Conservation (phyloP, 1,139 yeast species). For the Spathaspora sp. region DNA sequence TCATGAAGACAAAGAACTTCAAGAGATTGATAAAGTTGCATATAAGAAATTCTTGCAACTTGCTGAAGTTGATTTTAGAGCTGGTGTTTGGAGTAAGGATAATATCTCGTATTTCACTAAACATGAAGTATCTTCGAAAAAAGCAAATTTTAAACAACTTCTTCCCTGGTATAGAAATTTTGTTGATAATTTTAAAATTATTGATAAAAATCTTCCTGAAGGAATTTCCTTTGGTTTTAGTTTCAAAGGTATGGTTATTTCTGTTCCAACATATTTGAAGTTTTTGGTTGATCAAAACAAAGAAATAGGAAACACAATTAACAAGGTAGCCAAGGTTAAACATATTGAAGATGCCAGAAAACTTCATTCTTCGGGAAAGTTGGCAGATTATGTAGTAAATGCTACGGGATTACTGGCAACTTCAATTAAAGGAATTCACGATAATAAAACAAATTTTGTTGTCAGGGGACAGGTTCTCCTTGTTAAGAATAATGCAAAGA, state of each 20-base stretch:
- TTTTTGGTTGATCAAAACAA: conserved; percentile 42
- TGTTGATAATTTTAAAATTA: conserved; percentile 32
- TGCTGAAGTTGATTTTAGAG: conserved; percentile 39
- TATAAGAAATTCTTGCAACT: conserved; percentile 40
- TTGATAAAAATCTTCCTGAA: conserved; percentile 30
- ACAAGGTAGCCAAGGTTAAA: conserved; percentile 26
- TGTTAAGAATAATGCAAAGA: conserved; percentile 35
- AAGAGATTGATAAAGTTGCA: conserved; percentile 38
- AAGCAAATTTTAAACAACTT: conserved; percentile 16
- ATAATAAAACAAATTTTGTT: conserved; percentile 26
- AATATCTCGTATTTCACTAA: conserved; percentile 31
- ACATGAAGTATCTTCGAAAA: conserved; percentile 9
- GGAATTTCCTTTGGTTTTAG: conserved; percentile 38
- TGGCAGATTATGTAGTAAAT: conserved; percentile 44
- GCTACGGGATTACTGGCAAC: conserved; percentile 44
- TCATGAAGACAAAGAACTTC: conserved; percentile 29
- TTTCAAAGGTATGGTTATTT: conserved; percentile 49
- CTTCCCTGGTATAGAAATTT: conserved; percentile 48
- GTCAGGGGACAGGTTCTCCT: conserved; percentile 41
- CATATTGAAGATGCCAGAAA: conserved; percentile 28
- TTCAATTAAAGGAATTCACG: conserved; percentile 31
- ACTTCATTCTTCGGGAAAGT: conserved; percentile 20
- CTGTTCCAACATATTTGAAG: conserved; percentile 49
- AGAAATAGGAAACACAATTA: conserved; percentile 35
- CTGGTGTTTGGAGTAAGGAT: conserved; percentile 44